A percentile compares a stretch with the other conserved stretches of the same genome.
These are phyloP conservation scores for Guadua angustifolia DNA, from an alignment of 176 grass and related monocot species.

Conservation along the genomic window DNA sequence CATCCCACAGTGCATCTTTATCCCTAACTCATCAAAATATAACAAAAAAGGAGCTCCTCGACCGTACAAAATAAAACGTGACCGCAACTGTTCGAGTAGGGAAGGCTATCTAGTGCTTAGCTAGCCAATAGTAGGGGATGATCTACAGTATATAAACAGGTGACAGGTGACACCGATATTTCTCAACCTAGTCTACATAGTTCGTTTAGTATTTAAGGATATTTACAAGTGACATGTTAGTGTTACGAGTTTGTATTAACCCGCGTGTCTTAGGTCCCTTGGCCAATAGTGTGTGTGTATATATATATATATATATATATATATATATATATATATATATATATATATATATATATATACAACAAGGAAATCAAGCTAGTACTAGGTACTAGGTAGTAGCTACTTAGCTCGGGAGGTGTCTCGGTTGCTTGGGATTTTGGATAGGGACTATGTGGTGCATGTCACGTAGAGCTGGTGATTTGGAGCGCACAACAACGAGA, in stretches of 20 bases:
- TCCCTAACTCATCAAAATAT: slow-evolving; percentile 27
- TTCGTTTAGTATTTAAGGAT: too few species aligned
- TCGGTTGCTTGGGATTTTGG: slow-evolving; percentile 32
- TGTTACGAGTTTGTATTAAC: too few species aligned
- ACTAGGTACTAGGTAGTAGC: neutral
- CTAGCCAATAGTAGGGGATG: too few species aligned
- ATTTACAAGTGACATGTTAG: too few species aligned
- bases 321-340: too few species aligned
- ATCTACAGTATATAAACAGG: too few species aligned
- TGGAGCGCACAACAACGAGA: slow-evolving; percentile 19
- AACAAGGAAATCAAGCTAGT: neutral
- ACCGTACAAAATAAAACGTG: neutral
- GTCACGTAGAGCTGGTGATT: slow-evolving; percentile 32
- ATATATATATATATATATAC: too few species aligned
- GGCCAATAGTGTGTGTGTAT: too few species aligned
- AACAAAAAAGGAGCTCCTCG: neutral
- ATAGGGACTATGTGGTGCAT: slow-evolving; percentile 31
- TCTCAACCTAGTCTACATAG: too few species aligned
- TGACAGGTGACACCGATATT: too few species aligned
- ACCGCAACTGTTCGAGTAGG: neutral
- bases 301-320: too few species aligned
- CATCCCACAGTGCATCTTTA: slow-evolving; percentile 19
- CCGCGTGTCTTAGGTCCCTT: too few species aligned
- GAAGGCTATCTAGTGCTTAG: neutral
- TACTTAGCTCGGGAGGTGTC: neutral